Percentiles rank a stretch among this genome's conserved stretches.
Conservation (phyloP, 306 rosid genomes). For the Trichosanthes truncata region DNA sequence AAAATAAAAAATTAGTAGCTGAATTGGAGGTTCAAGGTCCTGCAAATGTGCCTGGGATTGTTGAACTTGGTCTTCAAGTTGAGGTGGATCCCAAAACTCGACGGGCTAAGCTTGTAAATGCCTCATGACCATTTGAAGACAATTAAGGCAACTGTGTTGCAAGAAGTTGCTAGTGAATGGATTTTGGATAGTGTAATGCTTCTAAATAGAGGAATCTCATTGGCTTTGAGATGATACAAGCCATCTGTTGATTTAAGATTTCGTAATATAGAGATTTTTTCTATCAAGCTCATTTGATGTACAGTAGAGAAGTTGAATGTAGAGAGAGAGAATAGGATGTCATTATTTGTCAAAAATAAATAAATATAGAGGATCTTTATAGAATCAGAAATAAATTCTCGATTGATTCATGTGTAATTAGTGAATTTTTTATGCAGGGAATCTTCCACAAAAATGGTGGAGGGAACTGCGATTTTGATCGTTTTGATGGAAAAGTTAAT, state of each 20-base stretch:
- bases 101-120: constrained; percentile 64
- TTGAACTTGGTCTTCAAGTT: constrained; percentile 61
- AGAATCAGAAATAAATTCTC: too few relatives aligned
- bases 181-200: not conserved
- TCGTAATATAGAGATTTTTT: not conserved
- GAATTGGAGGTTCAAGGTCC: constrained; percentile 65
- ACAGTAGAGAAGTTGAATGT: not conserved
- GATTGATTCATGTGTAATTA: too few relatives aligned
- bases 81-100: constrained; percentile 53
- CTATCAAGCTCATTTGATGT: not conserved
- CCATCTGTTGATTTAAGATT: not conserved
- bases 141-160: not conserved
- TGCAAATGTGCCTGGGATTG: constrained; percentile 52
- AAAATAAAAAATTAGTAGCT: constrained; percentile 57
- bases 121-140: not conserved
- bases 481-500: too few relatives aligned
- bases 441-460: too few relatives aligned
- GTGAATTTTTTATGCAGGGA: too few relatives aligned
- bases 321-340: not conserved
- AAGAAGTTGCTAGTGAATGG: not conserved
- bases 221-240: not conserved
- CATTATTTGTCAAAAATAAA: not conserved
- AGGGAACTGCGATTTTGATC: too few relatives aligned
- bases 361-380: too few relatives aligned
- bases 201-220: not conserved